These are phyloP conservation scores for Salinomyces thailandicus DNA, from an alignment of 2,329 filamentous ascomycete genomes.

Conservation along the genomic window DNA sequence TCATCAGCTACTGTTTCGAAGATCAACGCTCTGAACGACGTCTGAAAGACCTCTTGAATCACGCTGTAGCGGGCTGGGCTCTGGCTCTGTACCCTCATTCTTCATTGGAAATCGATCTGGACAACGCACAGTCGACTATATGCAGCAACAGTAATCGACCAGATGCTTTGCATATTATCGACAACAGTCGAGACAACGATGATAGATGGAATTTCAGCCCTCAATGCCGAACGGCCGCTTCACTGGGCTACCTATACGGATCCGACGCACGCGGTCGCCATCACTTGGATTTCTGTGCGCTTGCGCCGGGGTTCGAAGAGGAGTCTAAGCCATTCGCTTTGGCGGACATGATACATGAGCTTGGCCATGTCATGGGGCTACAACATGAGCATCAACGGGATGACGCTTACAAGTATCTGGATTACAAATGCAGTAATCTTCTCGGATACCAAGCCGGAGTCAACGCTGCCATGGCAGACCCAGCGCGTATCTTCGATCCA, in stretches of 20 bases:
- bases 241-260: conserved; percentile 11
- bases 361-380: conserved; percentile 3
- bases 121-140: conserved; percentile 4
- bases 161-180: conserved; percentile 13
- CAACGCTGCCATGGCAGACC: not conserved
- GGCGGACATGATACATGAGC: conserved; percentile 4
- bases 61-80: conserved; percentile 12
- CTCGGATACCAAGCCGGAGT: not conserved
- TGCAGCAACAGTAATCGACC: not conserved
- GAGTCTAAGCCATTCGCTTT: not conserved
- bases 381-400: conserved; percentile 1
- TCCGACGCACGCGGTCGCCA: not conserved
- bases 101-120: conserved; percentile 8
- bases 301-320: not conserved
- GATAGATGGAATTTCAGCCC: conserved; percentile 10
- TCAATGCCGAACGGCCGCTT: conserved; percentile 7
- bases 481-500: not conserved
- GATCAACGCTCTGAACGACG: no score
- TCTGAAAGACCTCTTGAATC: no score
- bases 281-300: conserved; percentile 3
- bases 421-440: conserved; percentile 1
- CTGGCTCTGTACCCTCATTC: conserved; percentile 8
- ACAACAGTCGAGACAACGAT: conserved; percentile 9
- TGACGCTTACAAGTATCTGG: not conserved
- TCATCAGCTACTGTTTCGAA: no score